Conservation (phyloP, 805 yeast species). For the Pichia gijzeniarum region DNA sequence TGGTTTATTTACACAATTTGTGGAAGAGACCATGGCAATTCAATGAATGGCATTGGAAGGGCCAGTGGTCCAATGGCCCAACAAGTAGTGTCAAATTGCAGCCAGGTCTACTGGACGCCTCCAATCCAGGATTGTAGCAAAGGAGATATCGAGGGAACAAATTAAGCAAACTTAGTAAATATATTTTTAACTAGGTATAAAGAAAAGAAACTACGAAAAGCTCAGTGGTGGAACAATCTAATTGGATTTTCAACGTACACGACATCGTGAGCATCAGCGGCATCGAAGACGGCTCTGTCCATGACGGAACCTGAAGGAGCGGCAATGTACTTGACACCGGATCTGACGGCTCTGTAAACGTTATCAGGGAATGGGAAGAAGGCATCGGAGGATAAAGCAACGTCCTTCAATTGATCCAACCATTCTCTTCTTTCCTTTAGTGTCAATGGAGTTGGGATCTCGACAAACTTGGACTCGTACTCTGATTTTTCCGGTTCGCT, state of each 20-base stretch:
- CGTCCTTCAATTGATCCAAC: slow-evolving; percentile 73
- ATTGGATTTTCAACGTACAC: slow-evolving; percentile 97
- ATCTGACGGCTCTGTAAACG: slow-evolving; percentile 93
- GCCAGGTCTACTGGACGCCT: no score
- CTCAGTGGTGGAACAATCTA: slow-evolving; percentile 94
- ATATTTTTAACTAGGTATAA: background rate
- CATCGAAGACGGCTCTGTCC: slow-evolving; percentile 93
- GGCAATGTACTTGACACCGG: slow-evolving; percentile 93
- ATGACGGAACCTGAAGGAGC: slow-evolving; percentile 98
- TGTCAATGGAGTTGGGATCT: slow-evolving; percentile 78
- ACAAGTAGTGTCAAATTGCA: no score
- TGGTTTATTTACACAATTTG: no score
- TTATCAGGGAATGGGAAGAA: slow-evolving; percentile 99
- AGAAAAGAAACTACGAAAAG: background rate
- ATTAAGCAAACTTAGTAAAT: no score
- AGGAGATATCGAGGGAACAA: no score
- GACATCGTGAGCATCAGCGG: slow-evolving; percentile 86
- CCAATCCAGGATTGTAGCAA: no score
- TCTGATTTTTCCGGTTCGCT: slow-evolving; percentile 90
- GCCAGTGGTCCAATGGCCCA: no score
- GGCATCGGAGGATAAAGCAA: slow-evolving; percentile 93
- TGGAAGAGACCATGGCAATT: no score
- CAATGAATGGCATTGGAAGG: no score
- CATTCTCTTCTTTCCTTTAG: slow-evolving; percentile 81
- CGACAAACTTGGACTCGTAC: slow-evolving; percentile 83